Base-by-base conservation (phyloP, 2,329 filamentous ascomycete species). In the Amauroascus verrucosus region DNA sequence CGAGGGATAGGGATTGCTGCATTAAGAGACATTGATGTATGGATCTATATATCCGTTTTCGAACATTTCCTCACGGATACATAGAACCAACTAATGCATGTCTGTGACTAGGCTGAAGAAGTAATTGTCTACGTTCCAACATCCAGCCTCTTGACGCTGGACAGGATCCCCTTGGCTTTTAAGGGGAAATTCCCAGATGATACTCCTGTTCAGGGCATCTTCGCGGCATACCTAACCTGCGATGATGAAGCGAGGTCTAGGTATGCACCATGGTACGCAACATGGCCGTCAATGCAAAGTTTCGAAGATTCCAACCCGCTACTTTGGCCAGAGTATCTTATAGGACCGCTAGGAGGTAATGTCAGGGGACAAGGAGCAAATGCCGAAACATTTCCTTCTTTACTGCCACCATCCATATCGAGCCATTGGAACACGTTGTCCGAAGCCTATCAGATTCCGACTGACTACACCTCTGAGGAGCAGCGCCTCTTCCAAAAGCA, bases 1-100 rank as follows among this genome's bases (percentile, higher is more conserved):
- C 77, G 85, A 52, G 89, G 89, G 26, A 78, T 93, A 51, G 89
- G 90, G 45, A 82, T 95, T 54, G 76, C 90, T 48, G 84, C 88
- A 4, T 83, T 80, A 11, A 76, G 78, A 26, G 71, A 77, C 13
- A 76, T 93, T 56, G 72, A 84, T 71, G 86, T 86, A 70, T 62
- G 63, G 60, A 58, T 22, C 45, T 37, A 32, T 48, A 22, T 4
- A 30, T 30, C 26, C 5, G 26, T 30, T 30, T 38, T 41, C n/a
- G n/a, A n/a, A n/a, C n/a, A n/a, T n/a, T n/a, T n/a, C n/a, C n/a
- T n/a, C n/a, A n/a, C n/a, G n/a, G n/a, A n/a, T n/a, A n/a, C n/a
- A n/a, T n/a, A n/a, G n/a, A n/a, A 38, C 1, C 32, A 53, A 40
- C 55, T 32, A 2, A 35, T 45, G 46, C 37, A 18, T 22, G 22